Base-by-base conservation (phyloP, 1,284 basidiomycete genomes). In the Leccinum ponderosum region DNA sequence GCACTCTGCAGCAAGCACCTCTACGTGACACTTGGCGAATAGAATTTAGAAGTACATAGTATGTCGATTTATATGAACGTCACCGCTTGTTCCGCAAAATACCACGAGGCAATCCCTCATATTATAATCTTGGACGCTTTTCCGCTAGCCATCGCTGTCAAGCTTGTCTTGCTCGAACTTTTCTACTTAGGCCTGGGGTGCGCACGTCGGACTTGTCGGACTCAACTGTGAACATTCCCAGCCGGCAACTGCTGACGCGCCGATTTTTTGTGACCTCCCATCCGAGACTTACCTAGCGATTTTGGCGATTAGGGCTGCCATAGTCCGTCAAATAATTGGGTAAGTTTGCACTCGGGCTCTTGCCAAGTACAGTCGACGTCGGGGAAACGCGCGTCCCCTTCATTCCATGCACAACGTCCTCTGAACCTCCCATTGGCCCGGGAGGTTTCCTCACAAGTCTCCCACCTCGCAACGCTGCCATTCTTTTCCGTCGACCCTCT, bases 1-100 rank as follows among this genome's bases (percentile, higher is more conserved):
- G 89, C 85, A 4, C 77, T 89, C 3, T 85, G 87, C 57, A 87
- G 83, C 60, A 88, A 86, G 64, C 90, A 93, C 72, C 73, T 94
- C 70, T 89, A 87, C 68, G 88, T 93, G 66, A 87, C 83, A 1
- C 67, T 90, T 56, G 50, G 25, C 27, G 76, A 64, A 29, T 74
- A 74, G 60, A 54, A 33, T 22, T 31, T 47, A 39, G 15, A 5
- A 8, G 11, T 31, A 31, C 29, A 31, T 31, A 31, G 29, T 31
- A 31, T 31, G 31, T 48, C 22, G 22, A 48, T 48, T 48, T 25
- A 55, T 50, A 55, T 27, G 15, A 12, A 55, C 25, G 27, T 35
- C 25, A 20, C 15, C 44, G 47, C 47, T 48, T 48, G 22, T 15
- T 48, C 47, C 22, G 47, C 22, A 25, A 6, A 48, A 22, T 20